Percentiles rank a stretch among this genome's conserved stretches.
Conservation (phyloP, 306 rosid genomes). For the Cicer chorassanicum region DNA sequence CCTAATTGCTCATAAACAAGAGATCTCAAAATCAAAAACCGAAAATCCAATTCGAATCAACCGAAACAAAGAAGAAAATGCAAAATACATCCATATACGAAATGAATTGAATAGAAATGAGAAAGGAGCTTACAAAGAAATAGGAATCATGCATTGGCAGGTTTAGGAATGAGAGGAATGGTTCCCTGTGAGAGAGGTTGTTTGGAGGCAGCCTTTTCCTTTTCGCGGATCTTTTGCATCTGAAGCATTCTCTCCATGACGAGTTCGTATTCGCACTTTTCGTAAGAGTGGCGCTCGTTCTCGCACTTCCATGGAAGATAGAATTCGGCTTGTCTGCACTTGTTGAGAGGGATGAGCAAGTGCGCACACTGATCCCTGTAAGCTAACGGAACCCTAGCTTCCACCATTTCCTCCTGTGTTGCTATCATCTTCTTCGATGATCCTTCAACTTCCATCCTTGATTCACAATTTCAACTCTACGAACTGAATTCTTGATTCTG, state of each 20-base stretch:
- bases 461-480: neutral
- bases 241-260: conserved; percentile 93
- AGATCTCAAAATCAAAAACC: neutral
- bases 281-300: conserved; percentile 79
- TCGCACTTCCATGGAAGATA: conserved; percentile 97
- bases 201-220: conserved; percentile 48
- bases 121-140: conserved; percentile 20
- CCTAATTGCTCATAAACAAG: neutral
- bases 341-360: conserved; percentile 89
- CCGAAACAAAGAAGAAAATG: neutral
- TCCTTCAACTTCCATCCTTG: conserved; percentile 51
- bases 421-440: conserved; percentile 98
- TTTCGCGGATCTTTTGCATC: conserved; percentile 92
- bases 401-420: conserved; percentile 91
- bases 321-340: conserved; percentile 82
- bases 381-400: conserved; percentile 75
- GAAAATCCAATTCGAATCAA: neutral
- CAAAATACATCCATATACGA: conserved; percentile 33
- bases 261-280: conserved; percentile 93
- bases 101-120: neutral
- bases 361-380: conserved; percentile 97
- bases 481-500: neutral
- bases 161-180: conserved; percentile 72
- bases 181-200: conserved; percentile 48
- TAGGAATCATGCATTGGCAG: conserved; percentile 65